phyloP scores from a whole-genome alignment of 345 rosid species.

The Hirschfeldia incana region DNA sequence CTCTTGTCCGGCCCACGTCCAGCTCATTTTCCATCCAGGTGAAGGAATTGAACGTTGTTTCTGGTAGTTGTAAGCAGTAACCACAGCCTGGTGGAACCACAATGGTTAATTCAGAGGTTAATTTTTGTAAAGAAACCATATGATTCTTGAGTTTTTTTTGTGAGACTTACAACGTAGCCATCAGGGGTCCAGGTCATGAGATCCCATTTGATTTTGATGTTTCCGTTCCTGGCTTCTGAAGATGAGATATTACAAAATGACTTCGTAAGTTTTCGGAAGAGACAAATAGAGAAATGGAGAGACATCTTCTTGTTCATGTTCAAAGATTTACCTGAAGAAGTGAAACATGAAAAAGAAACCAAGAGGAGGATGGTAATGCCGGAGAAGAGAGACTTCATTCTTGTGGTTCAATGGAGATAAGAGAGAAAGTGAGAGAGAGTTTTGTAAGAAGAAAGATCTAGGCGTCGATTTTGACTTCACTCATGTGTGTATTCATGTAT shows the following conservation, averaged over 20 bases:
- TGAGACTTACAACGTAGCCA: slow-evolving; percentile 78
- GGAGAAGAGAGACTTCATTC: slow-evolving; percentile 42
- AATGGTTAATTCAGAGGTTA: not conserved
- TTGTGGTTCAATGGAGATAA: not conserved
- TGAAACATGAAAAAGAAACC: slow-evolving; percentile 53
- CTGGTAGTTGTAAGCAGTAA: slow-evolving; percentile 71
- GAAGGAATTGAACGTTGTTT: slow-evolving; percentile 63
- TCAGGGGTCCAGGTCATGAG: slow-evolving; percentile 79
- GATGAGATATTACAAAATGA: not conserved
- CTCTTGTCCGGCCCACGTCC: slow-evolving; percentile 69
- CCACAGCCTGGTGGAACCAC: slow-evolving; percentile 56
- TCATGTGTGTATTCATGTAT: not conserved
- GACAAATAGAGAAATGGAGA: not conserved
- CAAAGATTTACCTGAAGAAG: slow-evolving; percentile 55
- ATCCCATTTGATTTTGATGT: slow-evolving; percentile 93
- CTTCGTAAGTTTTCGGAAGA: not conserved
- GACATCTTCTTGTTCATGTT: not conserved
- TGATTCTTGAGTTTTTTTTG: not conserved
- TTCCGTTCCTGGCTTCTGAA: slow-evolving; percentile 56
- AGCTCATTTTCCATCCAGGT: slow-evolving; percentile 67
- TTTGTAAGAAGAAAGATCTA: slow-evolving; percentile 17
- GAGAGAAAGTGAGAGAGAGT: not conserved
- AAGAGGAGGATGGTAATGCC: slow-evolving; percentile 44
- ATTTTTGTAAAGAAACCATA: not conserved
- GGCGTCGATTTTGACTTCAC: slow-evolving; percentile 18